These are phyloP conservation scores for Pistacia integerrima DNA, from an alignment of 345 rosid species.

Conservation along the genomic window DNA sequence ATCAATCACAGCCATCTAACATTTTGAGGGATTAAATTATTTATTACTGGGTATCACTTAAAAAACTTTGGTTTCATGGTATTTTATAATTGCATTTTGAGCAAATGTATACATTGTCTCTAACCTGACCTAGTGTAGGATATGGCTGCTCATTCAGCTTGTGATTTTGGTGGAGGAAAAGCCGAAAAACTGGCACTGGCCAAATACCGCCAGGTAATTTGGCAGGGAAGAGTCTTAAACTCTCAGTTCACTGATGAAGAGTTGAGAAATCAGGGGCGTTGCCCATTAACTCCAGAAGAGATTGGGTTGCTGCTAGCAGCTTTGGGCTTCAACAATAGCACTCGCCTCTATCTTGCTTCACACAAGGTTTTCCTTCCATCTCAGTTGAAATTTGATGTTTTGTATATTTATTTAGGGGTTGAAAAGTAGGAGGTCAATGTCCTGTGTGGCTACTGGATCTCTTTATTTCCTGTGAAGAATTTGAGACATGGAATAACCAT, in stretches of 20 bases:
- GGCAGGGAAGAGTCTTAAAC: slow-evolving; percentile 96
- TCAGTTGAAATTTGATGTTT: slow-evolving; percentile 1
- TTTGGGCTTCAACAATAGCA: slow-evolving; percentile 78
- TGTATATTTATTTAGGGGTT: neutral
- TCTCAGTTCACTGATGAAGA: slow-evolving; percentile 80
- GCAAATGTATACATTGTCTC: neutral
- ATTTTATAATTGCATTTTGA: neutral
- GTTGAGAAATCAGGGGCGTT: slow-evolving; percentile 89
- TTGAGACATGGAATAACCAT: neutral
- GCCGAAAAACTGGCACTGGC: slow-evolving; percentile 88
- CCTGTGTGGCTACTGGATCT: neutral
- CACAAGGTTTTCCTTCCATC: slow-evolving; percentile 57
- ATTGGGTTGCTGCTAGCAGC: slow-evolving; percentile 86
- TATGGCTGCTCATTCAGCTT: slow-evolving; percentile 99
- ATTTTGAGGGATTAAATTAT: neutral
- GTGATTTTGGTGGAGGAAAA: slow-evolving; percentile 98
- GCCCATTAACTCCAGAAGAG: slow-evolving; percentile 98
- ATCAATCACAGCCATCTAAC: neutral
- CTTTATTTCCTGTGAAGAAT: neutral
- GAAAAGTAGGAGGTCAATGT: neutral
- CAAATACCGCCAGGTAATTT: slow-evolving; percentile 80
- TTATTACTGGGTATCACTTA: neutral
- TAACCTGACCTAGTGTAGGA: slow-evolving; percentile 53
- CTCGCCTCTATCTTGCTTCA: slow-evolving; percentile 93
- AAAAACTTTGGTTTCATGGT: neutral